Evolutionary conservation across 805 yeast species (phyloP).

Genomic region (Ogataea henricii): DNA sequence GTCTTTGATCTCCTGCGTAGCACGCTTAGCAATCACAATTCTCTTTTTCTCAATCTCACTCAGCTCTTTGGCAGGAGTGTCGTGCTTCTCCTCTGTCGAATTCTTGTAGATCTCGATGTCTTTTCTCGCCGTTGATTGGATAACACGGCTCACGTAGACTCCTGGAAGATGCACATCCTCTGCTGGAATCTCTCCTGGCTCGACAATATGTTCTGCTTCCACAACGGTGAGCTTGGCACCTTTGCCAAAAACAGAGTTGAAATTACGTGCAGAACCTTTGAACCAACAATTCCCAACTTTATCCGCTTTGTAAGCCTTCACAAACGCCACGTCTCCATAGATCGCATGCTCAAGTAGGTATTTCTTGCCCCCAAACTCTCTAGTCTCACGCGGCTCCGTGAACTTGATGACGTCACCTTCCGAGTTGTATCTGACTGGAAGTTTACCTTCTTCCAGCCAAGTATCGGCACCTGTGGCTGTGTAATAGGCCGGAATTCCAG

Average conservation of each 20-base stretch:
- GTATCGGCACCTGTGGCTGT: constrained; percentile 54
- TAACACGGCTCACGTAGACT: constrained; percentile 42
- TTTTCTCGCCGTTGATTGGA: constrained; percentile 45
- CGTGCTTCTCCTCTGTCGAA: background rate
- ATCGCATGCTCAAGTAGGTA: constrained; percentile 46
- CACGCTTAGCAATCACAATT: constrained; percentile 43
- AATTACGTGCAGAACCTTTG: constrained; percentile 47
- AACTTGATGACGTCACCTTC: constrained; percentile 40
- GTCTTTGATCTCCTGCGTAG: constrained; percentile 46
- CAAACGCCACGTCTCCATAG: constrained; percentile 48
- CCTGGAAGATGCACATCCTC: constrained; percentile 51
- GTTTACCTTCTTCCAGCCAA: constrained; percentile 50
- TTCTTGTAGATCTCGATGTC: constrained; percentile 41
- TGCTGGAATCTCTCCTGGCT: constrained; percentile 45
- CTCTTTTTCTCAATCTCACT: constrained; percentile 22
- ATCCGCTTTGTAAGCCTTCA: constrained; percentile 51
- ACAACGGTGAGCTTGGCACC: constrained; percentile 49
- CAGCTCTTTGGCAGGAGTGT: constrained; percentile 1
- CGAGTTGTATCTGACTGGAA: constrained; percentile 43
- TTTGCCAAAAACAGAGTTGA: constrained; percentile 47
- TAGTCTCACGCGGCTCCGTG: constrained; percentile 42
- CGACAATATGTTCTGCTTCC: constrained; percentile 52
- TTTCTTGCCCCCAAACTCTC: constrained; percentile 45
- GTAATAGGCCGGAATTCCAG: constrained; percentile 52
- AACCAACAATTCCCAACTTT: constrained; percentile 51